phyloP scores from a whole-genome alignment of 441 rosid genomes.

The Biscutella laevigata region DNA sequence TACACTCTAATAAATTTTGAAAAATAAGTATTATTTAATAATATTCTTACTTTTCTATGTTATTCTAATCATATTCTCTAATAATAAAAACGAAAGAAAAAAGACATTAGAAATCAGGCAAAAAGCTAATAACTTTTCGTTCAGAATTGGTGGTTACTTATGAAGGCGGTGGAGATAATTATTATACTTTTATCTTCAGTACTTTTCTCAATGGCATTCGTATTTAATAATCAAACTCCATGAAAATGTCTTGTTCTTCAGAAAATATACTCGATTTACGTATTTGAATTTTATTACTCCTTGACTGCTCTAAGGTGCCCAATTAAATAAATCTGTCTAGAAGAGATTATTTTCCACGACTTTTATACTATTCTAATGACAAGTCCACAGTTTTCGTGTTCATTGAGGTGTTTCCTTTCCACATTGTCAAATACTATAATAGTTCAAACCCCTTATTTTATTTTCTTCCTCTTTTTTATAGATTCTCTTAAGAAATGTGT shows the following conservation, averaged over 20 bases:
- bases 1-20: too few relatives aligned
- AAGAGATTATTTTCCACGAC: conserved; percentile 9
- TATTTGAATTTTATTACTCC: neutral
- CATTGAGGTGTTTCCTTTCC: conserved; percentile 6
- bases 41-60: too few relatives aligned
- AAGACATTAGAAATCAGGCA: too few relatives aligned
- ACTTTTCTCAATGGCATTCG: neutral
- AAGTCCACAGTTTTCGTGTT: conserved; percentile 6
- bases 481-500: neutral
- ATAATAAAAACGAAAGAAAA: too few relatives aligned
- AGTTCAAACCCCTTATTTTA: neutral
- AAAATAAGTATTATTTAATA: too few relatives aligned
- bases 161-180: too few relatives aligned
- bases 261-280: neutral
- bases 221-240: neutral
- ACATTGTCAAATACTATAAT: conserved; percentile 16
- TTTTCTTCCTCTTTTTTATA: neutral
- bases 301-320: neutral
- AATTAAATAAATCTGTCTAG: neutral
- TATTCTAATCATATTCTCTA: too few relatives aligned
- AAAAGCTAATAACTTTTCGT: too few relatives aligned
- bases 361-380: neutral
- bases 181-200: too few relatives aligned
- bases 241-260: neutral
- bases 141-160: too few relatives aligned